These are phyloP conservation scores for Monascus ruber DNA, from an alignment of 2,329 filamentous ascomycete species.

Conservation along the genomic window DNA sequence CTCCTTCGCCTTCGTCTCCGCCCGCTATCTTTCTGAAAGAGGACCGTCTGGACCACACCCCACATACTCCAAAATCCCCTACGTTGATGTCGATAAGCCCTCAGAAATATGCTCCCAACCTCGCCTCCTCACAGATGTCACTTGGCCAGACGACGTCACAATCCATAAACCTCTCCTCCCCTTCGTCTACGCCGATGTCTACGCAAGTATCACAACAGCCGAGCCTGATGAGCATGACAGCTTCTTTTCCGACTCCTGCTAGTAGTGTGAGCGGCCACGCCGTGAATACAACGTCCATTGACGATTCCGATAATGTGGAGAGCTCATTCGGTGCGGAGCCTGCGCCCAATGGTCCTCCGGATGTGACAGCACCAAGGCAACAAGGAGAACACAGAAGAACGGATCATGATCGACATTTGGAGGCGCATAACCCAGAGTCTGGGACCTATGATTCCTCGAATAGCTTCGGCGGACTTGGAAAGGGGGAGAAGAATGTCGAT, in stretches of 20 bases:
- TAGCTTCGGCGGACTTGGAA: constrained; percentile 5
- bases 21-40: constrained; percentile 28
- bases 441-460: constrained; percentile 13
- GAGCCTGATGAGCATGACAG: constrained; percentile 23
- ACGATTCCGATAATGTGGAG: constrained; percentile 23
- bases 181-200: constrained; percentile 32
- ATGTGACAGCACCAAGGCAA: constrained; percentile 8
- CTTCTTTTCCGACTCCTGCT: constrained; percentile 35
- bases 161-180: constrained; percentile 28
- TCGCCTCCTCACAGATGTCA: constrained; percentile 34
- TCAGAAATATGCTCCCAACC: constrained; percentile 37
- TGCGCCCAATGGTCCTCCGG: constrained; percentile 5
- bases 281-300: constrained; percentile 17
- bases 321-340: constrained; percentile 11
- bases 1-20: constrained; percentile 34
- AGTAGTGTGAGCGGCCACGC: constrained; percentile 32
- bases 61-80: constrained; percentile 32
- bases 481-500: constrained; percentile 14
- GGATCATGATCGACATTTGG: constrained; percentile 23
- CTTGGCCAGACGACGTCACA: constrained; percentile 33
- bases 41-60: constrained; percentile 22
- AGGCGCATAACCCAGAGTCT: constrained; percentile 6
- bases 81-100: constrained; percentile 41
- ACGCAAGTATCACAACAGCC: constrained; percentile 32
- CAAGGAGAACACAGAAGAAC: constrained; percentile 20